Base-by-base conservation (phyloP, 129 eudicot species). In the Pulicaria dysenterica region DNA sequence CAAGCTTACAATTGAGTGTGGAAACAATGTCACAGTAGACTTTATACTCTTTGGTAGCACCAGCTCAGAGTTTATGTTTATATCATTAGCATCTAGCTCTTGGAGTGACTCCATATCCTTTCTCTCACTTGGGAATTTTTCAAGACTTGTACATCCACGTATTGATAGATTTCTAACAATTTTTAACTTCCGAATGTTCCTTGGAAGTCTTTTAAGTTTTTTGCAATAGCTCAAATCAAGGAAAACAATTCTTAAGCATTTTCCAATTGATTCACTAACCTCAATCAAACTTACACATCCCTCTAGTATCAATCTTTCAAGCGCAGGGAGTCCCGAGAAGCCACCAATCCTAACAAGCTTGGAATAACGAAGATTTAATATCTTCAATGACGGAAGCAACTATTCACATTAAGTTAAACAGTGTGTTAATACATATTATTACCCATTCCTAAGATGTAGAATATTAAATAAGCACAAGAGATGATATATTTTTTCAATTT, bases 351-450 rank as follows among this genome's bases (percentile, higher is more conserved):
- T 72, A 50, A 62, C 48, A 73, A 73, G 77, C 16, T 46, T 60
- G 47, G 8, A 8, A 14, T 55, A 73, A 47, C 51, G 5, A 48
- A 73, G 49, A 62, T 73, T 73, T 16, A 79, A 69, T 39, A 79
- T 51, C 60, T 79, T 79, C 46, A 79, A 16, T 40, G 69, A 64
- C 54, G 24, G 46, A 15, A 79, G 79, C 10, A 55, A 37, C 79
- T 79, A 24, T 24, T 24, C 31, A 24, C 31, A 24, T 24, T 0
- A 24, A 24, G 31, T 0, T 24, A 24, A 24, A 24, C 31, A 24
- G 31, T 24, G 31, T 24, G 31, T 24, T 24, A 24, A 24, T 24
- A 24, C 31, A 24, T 24, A 24, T 24, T 24, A 24, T 24, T 24
- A 2, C 31, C 31, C 1, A 2, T 24, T 24, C 1, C 31, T 24